Conservation (phyloP, 1,284 basidiomycete species). For the Puccinia triticina region DNA sequence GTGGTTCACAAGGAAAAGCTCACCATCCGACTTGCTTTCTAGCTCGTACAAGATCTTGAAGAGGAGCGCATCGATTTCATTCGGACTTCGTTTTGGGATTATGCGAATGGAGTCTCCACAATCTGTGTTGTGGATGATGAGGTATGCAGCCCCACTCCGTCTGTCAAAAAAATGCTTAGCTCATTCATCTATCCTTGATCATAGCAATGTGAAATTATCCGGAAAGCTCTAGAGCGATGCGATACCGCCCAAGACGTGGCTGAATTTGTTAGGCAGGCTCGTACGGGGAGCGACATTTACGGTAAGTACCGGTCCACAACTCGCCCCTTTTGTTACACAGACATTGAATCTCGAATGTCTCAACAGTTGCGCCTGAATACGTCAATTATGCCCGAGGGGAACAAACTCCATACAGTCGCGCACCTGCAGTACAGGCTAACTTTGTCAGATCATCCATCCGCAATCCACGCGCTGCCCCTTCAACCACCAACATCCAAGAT, state of each 20-base stretch:
- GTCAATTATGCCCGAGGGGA: conserved; percentile 48
- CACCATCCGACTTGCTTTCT: conserved; percentile 53
- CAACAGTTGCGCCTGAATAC: conserved; percentile 47
- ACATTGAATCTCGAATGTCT: background rate
- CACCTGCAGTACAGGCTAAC: conserved; percentile 38
- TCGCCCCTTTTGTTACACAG: background rate
- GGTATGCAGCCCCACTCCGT: conserved; percentile 62
- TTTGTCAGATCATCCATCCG: conserved; percentile 46
- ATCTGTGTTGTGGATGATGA: conserved; percentile 96
- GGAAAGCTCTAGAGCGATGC: conserved; percentile 65
- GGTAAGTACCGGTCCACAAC: background rate
- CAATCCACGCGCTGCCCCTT: conserved; percentile 42
- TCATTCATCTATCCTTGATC: conserved; percentile 16
- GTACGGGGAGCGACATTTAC: conserved; percentile 65
- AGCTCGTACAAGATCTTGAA: conserved; percentile 89
- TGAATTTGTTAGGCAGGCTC: conserved; percentile 62
- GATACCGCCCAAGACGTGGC: conserved; percentile 56
- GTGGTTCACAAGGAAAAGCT: too few relatives aligned
- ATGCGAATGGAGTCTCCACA: conserved; percentile 91
- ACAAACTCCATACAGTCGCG: conserved; percentile 41
- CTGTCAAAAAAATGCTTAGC: background rate
- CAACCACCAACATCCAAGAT: conserved; percentile 49
- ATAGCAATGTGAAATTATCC: conserved; percentile 84
- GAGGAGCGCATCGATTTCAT: conserved; percentile 89
- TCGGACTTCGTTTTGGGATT: conserved; percentile 94